These are phyloP conservation scores for Avena insularis DNA, from an alignment of 176 grass and related monocot genomes.

Conservation along the genomic window DNA sequence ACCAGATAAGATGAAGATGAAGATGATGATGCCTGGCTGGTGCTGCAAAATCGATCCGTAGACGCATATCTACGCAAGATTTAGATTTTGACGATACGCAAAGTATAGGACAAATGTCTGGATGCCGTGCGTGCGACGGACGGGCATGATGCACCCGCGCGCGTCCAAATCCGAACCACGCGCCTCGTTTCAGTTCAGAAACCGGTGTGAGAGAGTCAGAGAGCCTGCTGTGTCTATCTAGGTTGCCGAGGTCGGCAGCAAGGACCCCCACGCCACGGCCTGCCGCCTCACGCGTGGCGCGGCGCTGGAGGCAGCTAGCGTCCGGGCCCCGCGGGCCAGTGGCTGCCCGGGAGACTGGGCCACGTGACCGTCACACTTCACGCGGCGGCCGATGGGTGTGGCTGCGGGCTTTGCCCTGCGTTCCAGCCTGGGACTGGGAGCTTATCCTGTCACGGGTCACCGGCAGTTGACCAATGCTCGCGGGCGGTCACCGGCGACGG, in stretches of 20 bases:
- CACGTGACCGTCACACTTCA: too few species aligned
- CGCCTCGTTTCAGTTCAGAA: neutral
- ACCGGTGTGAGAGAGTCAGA: neutral
- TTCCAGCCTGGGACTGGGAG: neutral
- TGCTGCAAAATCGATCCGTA: neutral
- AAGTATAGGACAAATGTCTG: neutral
- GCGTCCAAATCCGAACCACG: neutral
- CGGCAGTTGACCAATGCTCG: neutral
- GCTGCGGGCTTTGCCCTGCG: too few species aligned
- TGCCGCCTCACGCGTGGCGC: slow-evolving; percentile 1
- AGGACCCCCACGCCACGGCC: neutral
- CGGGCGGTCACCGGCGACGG: too few species aligned
- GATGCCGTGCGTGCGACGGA: neutral
- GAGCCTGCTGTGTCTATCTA: too few species aligned
- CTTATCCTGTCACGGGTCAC: neutral
- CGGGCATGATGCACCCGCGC: neutral
- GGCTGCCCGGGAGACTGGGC: neutral
- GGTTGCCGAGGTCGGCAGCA: neutral
- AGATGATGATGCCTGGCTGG: neutral
- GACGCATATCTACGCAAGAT: neutral
- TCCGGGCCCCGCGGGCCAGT: neutral
- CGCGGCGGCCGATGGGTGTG: too few species aligned
- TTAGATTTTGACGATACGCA: neutral
- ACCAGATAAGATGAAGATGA: slow-evolving; percentile 1
- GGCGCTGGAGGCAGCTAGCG: neutral